These are phyloP conservation scores for Erodium moschatum DNA, from an alignment of 441 rosid genomes.

Conservation along the genomic window DNA sequence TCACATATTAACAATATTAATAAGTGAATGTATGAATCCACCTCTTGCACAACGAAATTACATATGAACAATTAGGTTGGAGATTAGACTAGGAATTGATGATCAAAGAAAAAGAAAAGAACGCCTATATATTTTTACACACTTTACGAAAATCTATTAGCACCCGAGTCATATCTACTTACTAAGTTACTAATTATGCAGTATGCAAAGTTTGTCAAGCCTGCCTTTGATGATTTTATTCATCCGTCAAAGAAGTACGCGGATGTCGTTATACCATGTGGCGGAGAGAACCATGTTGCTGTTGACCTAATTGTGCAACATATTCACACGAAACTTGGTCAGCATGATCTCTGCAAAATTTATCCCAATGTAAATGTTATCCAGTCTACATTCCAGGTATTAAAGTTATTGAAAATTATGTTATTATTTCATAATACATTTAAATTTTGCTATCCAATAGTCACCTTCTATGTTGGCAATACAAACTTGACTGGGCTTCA, in stretches of 20 bases:
- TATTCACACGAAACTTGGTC: slow-evolving; percentile 87
- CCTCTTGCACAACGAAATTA: background rate
- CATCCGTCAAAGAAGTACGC: slow-evolving; percentile 94
- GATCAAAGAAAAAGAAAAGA: too few relatives aligned
- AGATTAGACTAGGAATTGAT: too few relatives aligned
- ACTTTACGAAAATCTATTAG: background rate
- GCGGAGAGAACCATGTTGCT: slow-evolving; percentile 97
- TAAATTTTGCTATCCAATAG: background rate
- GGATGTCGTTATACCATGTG: slow-evolving; percentile 93
- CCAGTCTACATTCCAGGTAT: slow-evolving; percentile 92
- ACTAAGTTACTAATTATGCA: slow-evolving; percentile 33
- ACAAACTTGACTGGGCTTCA: background rate
- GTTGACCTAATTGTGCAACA: slow-evolving; percentile 95
- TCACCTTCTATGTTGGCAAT: background rate
- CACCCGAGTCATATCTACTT: slow-evolving; percentile 6
- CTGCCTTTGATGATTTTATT: slow-evolving; percentile 96
- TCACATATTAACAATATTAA: background rate
- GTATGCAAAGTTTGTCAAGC: slow-evolving; percentile 97
- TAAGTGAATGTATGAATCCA: background rate
- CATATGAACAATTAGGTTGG: too few relatives aligned
- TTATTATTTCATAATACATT: background rate
- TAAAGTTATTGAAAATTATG: background rate
- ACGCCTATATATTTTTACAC: background rate
- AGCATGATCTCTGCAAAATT: slow-evolving; percentile 90
- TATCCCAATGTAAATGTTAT: slow-evolving; percentile 74